Evolutionary conservation across 108 stramenopile genomes (phyloP), one percentile per base, ranked within the genome.

Genomic region (Skeletonema grethae): DNA sequence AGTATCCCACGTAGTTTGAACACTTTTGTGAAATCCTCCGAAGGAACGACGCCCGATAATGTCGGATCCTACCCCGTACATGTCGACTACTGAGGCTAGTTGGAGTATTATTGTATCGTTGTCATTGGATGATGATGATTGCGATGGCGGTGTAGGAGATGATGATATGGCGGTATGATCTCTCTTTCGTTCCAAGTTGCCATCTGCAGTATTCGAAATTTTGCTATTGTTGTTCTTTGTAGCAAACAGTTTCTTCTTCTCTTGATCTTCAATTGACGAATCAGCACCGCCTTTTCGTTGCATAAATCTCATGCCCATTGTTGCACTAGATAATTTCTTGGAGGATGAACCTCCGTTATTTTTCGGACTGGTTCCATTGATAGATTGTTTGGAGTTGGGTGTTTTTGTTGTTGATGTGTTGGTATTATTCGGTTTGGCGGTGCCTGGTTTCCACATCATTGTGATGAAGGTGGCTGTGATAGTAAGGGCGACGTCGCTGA

Each of bases 221-320:
- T 24, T 39, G 1, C 8, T 15, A 25, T 0, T 46, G 35, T 36
- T 67, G 7, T 35, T 60, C 25, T 13, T 67, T 22, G 75, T 46
- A 31, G 72, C 59, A 18, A 50, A 53, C 53, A 38, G 10, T 38
- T 48, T 46, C 60, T 72, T 65, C 12, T 70, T 64, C 31, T 72
- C 39, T 38, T 75, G 28, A 22, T 72, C 32, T 11, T 56, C 9
- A 12, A 16, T 16, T 30, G 46, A 10, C 29, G 60, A 63, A 16
- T 75, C 68, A 16, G 59, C 57, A 16, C 63, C 68, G 11, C 59
- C 57, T 65, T 85, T 84, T 39, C 88, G 88, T 66, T 93, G 83
- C 92, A 93, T 93, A 63, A 93, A 93, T 73, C 88, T 70, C 92
- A 93, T 93, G 41, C 88, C 88, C 89, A 93, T 87, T n/a, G 92